Evolutionary conservation across 2,329 filamentous ascomycete genomes (phyloP).

Genomic region (Microthyrium microscopicum): DNA sequence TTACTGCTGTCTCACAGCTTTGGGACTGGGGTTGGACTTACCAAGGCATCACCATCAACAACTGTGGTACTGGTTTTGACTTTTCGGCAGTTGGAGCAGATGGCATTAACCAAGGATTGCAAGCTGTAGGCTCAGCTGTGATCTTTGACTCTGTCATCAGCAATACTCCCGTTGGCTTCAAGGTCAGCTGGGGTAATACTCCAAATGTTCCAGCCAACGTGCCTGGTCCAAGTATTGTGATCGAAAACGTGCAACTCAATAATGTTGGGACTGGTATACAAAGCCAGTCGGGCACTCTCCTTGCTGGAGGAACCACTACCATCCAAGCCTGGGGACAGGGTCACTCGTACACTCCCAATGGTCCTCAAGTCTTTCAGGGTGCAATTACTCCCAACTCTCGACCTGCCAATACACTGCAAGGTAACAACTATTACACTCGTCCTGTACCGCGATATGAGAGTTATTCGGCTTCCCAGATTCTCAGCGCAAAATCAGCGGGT

Average conservation of each 20-base stretch:
- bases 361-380: constrained; percentile 40
- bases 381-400: constrained; percentile 42
- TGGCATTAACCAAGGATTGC: constrained; percentile 55
- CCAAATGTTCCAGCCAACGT: constrained; percentile 51
- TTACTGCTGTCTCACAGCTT: constrained; percentile 13
- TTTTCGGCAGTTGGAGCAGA: constrained; percentile 18
- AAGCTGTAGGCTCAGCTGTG: constrained; percentile 51
- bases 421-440: constrained; percentile 32
- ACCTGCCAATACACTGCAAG: constrained; percentile 41
- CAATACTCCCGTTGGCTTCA: constrained; percentile 60
- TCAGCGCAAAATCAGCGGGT: constrained; percentile 43
- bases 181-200: constrained; percentile 54
- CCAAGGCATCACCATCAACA: constrained; percentile 26
- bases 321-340: constrained; percentile 67
- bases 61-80: constrained; percentile 39
- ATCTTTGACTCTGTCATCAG: constrained; percentile 65
- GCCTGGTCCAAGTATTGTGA: constrained; percentile 64
- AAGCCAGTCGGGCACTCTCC: constrained; percentile 45
- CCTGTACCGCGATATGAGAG: constrained; percentile 22
- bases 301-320: constrained; percentile 41
- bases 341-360: constrained; percentile 44
- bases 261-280: constrained; percentile 45
- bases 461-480: constrained; percentile 44
- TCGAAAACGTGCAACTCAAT: constrained; percentile 80
- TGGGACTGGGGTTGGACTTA: constrained; percentile 8